phyloP scores from a whole-genome alignment of 805 yeast species.

The Diddensiella caesifluorescens region DNA sequence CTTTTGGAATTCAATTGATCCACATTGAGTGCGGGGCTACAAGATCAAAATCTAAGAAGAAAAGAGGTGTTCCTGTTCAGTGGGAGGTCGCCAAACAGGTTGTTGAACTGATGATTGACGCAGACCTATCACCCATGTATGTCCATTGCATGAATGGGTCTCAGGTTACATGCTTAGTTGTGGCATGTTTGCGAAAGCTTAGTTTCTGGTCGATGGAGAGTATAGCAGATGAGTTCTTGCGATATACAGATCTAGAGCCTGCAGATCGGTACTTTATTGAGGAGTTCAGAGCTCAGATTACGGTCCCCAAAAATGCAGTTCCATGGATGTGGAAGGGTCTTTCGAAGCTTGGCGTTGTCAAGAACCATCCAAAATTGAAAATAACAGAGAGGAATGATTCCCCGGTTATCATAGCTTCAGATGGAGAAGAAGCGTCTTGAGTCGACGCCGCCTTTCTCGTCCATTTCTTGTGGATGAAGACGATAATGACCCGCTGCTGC shows the following conservation, averaged over 20 bases:
- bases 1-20: slow-evolving; percentile 51
- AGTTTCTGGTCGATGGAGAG: slow-evolving; percentile 88
- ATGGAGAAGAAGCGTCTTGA: not conserved
- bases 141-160: slow-evolving; percentile 89
- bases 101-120: slow-evolving; percentile 54
- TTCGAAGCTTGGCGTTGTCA: slow-evolving; percentile 48
- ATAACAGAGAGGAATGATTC: slow-evolving; percentile 1
- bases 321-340: slow-evolving; percentile 66
- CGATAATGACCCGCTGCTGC: not conserved
- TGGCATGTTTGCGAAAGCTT: slow-evolving; percentile 80
- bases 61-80: slow-evolving; percentile 76
- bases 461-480: too few relatives aligned
- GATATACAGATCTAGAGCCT: slow-evolving; percentile 70
- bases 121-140: slow-evolving; percentile 62
- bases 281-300: slow-evolving; percentile 61
- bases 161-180: slow-evolving; percentile 72
- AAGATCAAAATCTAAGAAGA: slow-evolving; percentile 55
- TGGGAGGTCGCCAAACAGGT: slow-evolving; percentile 55
- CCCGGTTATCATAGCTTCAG: not conserved
- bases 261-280: slow-evolving; percentile 84
- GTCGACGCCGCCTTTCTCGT: not conserved
- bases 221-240: slow-evolving; percentile 77
- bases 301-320: slow-evolving; percentile 47
- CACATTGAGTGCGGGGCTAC: slow-evolving; percentile 61
- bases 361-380: slow-evolving; percentile 44